phyloP scores from a whole-genome alignment of 116 monocot species.

The Posidonia oceanica region DNA sequence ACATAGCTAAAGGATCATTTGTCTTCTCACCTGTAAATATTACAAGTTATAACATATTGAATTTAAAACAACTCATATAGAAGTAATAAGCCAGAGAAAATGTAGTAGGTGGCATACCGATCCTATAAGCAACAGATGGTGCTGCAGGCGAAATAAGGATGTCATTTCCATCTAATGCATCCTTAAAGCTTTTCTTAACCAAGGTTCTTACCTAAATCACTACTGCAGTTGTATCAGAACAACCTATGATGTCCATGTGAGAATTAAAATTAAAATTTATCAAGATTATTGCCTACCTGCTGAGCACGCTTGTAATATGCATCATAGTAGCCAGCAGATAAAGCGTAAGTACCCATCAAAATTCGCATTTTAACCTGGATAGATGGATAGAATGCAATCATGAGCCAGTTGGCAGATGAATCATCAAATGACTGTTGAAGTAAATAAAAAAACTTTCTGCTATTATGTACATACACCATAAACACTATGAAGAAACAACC shows the following conservation, averaged over 20 bases:
- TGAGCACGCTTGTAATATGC: constrained; percentile 98
- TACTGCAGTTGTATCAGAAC: constrained; percentile 9
- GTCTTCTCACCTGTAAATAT: constrained; percentile 78
- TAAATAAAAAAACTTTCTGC: background rate
- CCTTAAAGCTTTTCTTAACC: constrained; percentile 87
- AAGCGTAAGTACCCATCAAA: constrained; percentile 98
- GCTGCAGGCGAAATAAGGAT: constrained; percentile 97
- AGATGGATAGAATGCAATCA: background rate
- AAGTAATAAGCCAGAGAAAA: constrained; percentile 3
- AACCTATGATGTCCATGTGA: constrained; percentile 1
- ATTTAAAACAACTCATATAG: background rate
- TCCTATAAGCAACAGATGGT: constrained; percentile 89
- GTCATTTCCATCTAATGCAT: constrained; percentile 62
- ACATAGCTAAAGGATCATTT: constrained; percentile 94
- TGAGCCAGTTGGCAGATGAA: background rate
- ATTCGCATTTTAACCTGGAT: constrained; percentile 95
- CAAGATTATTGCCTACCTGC: constrained; percentile 31
- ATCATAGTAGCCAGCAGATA: constrained; percentile 97
- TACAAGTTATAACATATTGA: background rate
- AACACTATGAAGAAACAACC: no score
- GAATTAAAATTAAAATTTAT: background rate
- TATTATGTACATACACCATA: background rate
- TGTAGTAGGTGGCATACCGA: constrained; percentile 30
- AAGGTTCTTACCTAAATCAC: constrained; percentile 82
- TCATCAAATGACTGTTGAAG: no score